Conservation (phyloP, 257 asterid species). For the Phtheirospermum japonicum region DNA sequence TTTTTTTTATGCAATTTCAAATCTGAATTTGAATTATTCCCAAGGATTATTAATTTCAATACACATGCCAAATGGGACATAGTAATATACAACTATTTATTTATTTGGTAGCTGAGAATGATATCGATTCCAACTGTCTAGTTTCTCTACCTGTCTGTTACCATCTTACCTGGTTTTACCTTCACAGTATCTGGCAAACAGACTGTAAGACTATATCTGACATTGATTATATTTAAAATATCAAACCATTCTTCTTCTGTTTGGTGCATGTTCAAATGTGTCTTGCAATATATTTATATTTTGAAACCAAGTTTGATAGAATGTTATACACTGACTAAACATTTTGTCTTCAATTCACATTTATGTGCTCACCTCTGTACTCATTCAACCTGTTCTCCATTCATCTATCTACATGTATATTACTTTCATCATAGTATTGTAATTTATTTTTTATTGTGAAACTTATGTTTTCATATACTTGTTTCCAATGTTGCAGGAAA, state of each 20-base stretch:
- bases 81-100: neutral
- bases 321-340: neutral
- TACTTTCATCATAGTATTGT: neutral
- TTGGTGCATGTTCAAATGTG: conserved; percentile 9
- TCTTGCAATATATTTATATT: conserved; percentile 1
- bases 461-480: neutral
- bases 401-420: neutral
- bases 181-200: conserved; percentile 13
- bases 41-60: conserved; percentile 19
- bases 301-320: neutral
- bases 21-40: conserved; percentile 16
- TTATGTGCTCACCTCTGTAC: too few species aligned
- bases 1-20: neutral
- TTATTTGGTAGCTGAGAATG: conserved; percentile 17
- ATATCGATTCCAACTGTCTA: conserved; percentile 19
- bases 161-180: neutral
- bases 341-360: too few species aligned
- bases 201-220: conserved; percentile 22
- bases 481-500: conserved; percentile 37
- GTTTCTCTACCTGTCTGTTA: neutral
- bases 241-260: conserved; percentile 18
- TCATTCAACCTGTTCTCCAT: neutral
- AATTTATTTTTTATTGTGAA: too few species aligned
- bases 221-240: conserved; percentile 3
- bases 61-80: conserved; percentile 15